Base-by-base conservation (phyloP, 176 grass and related monocot species). In the Hyparrhenia diplandra region DNA sequence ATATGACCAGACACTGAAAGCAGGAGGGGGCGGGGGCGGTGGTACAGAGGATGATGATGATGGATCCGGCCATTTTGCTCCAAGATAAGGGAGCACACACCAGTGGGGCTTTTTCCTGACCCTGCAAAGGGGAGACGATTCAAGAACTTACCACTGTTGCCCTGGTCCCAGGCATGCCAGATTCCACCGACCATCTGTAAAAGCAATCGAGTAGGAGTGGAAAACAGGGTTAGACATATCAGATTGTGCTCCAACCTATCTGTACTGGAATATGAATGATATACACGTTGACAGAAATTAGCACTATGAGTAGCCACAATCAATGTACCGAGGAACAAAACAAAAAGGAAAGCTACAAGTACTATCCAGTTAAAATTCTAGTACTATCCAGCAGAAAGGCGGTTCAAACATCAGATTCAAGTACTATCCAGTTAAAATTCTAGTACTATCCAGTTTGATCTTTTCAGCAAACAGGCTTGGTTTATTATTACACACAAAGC, bases 131-230 rank as follows among this genome's bases (percentile, higher is more conserved):
- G 49, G 45, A 41, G 67, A 75, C 75, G 62, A 37, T 69, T 49
- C 43, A 78, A 62, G 78, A 83, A 54, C 78, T 83, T 80, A 55
- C 78, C 73, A 78, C 90, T 83, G 82, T 67, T 43, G 82, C 46
- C 40, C 1, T 5, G 71, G 77, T 82, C 76, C 59, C 21, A 6
- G 17, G 17, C 63, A 55, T 69, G 87, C 83, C 58, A 4, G 67
- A 90, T 86, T 86, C 74, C 64, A 23, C 81, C 81, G 81, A 87
- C 71, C 85, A 81, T 81, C 85, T 91, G 85, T 80, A 84, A 73
- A 78, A 61, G 67, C 31, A 45, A 74, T 86, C 37, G 4, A 90
- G 83, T 82, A 64, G 68, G 5, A 27, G 29, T 23, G 70, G 21
- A 18, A 80, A 51, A 74, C 4, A 30, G 10, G 13, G 59, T 89